These are phyloP conservation scores for Myriosclerotinia scirpicola DNA, from an alignment of 2,329 filamentous ascomycete genomes.

Conservation along the genomic window DNA sequence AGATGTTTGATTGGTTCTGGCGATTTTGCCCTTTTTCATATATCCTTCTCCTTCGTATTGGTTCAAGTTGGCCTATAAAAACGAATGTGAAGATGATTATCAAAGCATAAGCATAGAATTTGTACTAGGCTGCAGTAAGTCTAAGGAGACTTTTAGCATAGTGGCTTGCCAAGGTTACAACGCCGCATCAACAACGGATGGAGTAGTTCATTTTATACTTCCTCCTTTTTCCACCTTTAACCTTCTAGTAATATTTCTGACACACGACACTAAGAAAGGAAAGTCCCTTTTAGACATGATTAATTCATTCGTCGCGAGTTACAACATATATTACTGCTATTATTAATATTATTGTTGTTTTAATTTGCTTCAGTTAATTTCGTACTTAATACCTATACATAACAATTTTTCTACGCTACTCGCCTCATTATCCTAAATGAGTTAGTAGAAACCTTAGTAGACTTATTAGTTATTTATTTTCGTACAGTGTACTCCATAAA, in stretches of 20 bases:
- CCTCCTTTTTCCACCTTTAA: slow-evolving; percentile 2
- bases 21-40: not conserved
- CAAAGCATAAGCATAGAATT: slow-evolving; percentile 12
- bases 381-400: slow-evolving; percentile 7
- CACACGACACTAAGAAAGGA: slow-evolving; percentile 20
- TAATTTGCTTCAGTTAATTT: not conserved
- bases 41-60: not conserved
- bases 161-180: slow-evolving; percentile 18
- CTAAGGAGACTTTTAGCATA: slow-evolving; percentile 12
- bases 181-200: slow-evolving; percentile 21
- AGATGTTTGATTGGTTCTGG: not conserved
- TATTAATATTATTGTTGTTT: not conserved
- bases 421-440: slow-evolving; percentile 15
- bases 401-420: not conserved
- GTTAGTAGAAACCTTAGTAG: not conserved
- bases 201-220: slow-evolving; percentile 13
- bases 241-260: slow-evolving; percentile 24
- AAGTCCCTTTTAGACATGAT: slow-evolving; percentile 5
- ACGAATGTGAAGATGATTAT: slow-evolving; percentile 1
- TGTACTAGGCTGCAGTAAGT: slow-evolving; percentile 18
- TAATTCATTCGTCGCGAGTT: not conserved
- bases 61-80: slow-evolving; percentile 16
- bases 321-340: not conserved
- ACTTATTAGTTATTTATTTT: slow-evolving; percentile 9
- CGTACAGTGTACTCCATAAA: not conserved